Evolutionary conservation across 768 basidiomycete species (phyloP), one percentile per base, ranked within the genome.

Genomic region (Hypholoma fasciculare): DNA sequence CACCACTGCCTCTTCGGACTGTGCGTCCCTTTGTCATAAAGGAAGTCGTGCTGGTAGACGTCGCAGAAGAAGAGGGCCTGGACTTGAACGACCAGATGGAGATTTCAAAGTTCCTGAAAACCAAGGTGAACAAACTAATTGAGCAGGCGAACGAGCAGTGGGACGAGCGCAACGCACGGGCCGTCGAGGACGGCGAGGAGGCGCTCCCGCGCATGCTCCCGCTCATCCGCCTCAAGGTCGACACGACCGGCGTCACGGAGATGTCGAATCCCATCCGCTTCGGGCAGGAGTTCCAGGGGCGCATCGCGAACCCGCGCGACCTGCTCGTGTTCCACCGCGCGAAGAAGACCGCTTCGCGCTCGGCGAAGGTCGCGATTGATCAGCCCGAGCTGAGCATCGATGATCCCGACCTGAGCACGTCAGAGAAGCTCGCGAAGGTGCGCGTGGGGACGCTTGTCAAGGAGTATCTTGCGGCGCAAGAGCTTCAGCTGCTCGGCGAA

Each of bases 211-310:
- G 74, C 7, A 91, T 96, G 88, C 82, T 98, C 9, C 96, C 95
- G 1, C 84, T 97, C 48, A 77, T 97, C 49, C 84, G 95, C 12
- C 78, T 97, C 16, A 95, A 93, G 78, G 92, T 89, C 16, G 94
- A 96, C 69, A 96, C 94, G 0, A 92, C 96, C 0, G 92, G 90
- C 43, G 90, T 94, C 7, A 86, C 85, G 56, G 91, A 93, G 65
- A 94, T 94, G 75, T 94, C 91, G 54, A 99, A 99, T 70, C 96
- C 96, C 20, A 89, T 96, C 52, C 89, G 97, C 9, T 97, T 99
- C 69, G 96, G 97, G 1, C 95, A 96, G 70, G 92, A 96, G 70
- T 98, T 98, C 71, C 84, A 88, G 63, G 93, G 92, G 1, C 83
- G 82, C 19, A 82, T 98, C 37, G 97, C 97, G 11, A 99, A 99